Evolutionary conservation across 805 yeast genomes (phyloP), one percentile per base, ranked within the genome.

Genomic region (Candida tammaniensis): DNA sequence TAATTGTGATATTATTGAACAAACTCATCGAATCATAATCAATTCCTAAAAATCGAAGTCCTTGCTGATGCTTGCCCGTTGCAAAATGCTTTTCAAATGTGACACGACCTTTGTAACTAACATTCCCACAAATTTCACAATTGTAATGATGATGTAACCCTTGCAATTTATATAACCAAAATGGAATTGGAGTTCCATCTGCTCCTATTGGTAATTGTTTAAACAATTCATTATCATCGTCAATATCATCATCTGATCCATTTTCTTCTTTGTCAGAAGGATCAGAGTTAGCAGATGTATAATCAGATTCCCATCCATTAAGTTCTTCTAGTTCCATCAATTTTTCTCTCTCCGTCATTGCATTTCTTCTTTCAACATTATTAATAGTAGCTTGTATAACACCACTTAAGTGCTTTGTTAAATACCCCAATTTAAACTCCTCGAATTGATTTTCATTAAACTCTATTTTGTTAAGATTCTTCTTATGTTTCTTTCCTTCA

Each of bases 141-240:
- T 59, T 49, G 47, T 78, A 86, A 33, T 74, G 76, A 27, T 76
- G 71, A 36, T 84, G 84, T 8, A 89, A 66, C 0, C 98, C 98
- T 49, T 87, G 88, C 28, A 89, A 64, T 56, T 89, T 93, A 68
- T 78, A 89, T 18, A 93, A 65, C 98, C 98, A 93, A 35, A 71
- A 78, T 1, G 98, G 98, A 18, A 93, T 86, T 1, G 97, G 97
- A 25, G 72, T 74, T 0, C 97, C 97, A 57, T 89, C 97, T 13
- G 85, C 74, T 0, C 95, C 98, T 0, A 86, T 33, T 0, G 96
- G 95, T 36, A 86, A 56, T 36, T 81, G 76, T 36, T 75, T 62
- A 13, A 80, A 78, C 40, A 71, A 70, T 1, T 59, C 67, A 10
- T 52, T 58, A 14, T 50, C 43, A 15, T 41, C 33, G 0, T 48